Evolutionary conservation across 208 protist genomes (phyloP), one percentile per base, ranked within the genome.

Genomic region (Borovskyia barvae): DNA sequence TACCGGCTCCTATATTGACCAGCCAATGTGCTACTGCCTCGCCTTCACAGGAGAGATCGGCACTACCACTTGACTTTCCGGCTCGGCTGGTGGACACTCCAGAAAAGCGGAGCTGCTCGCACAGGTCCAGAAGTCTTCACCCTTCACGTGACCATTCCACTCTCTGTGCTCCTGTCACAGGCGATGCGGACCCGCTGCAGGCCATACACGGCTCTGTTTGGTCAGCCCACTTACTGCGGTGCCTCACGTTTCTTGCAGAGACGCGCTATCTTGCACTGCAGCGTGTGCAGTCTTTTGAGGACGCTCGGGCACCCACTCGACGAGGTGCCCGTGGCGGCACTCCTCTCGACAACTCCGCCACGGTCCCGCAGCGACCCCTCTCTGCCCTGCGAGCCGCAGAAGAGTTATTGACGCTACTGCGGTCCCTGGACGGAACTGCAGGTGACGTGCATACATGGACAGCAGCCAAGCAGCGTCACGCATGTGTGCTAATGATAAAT

Each of bases 401-500:
- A 4, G 52, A 8, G 25, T 19, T 73, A 17, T 33, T 66, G 45
- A 26, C 14, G 22, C 43, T 65, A n/a, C 50, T 72, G 66, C 55
- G 51, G 30, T 66, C 66, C 7, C 41, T 66, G 15, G 14, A 41
- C 30, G 11, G 45, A 1, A n/a, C 35, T 9, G 24, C 39, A 24
- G 43, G 57, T 14, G 60, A 53, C 26, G 66, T 45, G 0, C 30
- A 56, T 14, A 28, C 14, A 24, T 43, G 45, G 45, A 40, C 54
- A 7, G 11, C 42, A n/a, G 4, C 17, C 15, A 40, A 75, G 40
- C 54, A 59, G 49, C 43, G 69, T 3, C 54, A 65, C 8, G 14
- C 62, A 35, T 66, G 62, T 40, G 62, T 63, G 4, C 46, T 40
- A 22, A 36, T 56, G 0, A 32, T 63, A 5, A 76, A 76, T 28